Conservation (phyloP, 75 land plant species). For the Gnetum montanum region DNA sequence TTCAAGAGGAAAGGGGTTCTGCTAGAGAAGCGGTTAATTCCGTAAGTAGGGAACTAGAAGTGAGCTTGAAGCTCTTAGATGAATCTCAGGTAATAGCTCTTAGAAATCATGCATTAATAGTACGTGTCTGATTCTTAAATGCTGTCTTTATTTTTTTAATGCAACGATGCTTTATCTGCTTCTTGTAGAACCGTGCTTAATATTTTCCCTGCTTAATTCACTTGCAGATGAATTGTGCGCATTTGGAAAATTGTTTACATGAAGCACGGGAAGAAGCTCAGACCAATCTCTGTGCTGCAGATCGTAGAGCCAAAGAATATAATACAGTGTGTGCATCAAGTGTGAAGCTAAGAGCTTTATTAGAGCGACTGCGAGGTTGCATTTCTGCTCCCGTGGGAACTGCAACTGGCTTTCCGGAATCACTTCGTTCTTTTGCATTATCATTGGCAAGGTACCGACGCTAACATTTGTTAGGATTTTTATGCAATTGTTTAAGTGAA, state of each 20-base stretch:
- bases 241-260: slow-evolving; percentile 87
- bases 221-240: slow-evolving; percentile 93
- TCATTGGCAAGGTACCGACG: slow-evolving; percentile 81
- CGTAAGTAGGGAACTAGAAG: slow-evolving; percentile 59
- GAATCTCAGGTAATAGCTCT: slow-evolving; percentile 96
- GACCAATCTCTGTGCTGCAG: slow-evolving; percentile 88
- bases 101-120: too few relatives aligned
- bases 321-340: slow-evolving; percentile 76
- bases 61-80: slow-evolving; percentile 62
- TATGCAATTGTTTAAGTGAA: background rate
- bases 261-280: slow-evolving; percentile 96
- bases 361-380: slow-evolving; percentile 75
- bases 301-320: slow-evolving; percentile 81
- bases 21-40: slow-evolving; percentile 47
- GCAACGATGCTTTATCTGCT: too few relatives aligned
- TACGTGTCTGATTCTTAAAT: background rate
- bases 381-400: slow-evolving; percentile 41
- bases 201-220: too few relatives aligned
- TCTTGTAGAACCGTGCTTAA: too few relatives aligned
- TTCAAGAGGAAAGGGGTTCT: slow-evolving; percentile 40
- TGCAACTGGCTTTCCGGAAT: slow-evolving; percentile 54
- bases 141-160: background rate
- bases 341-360: slow-evolving; percentile 63
- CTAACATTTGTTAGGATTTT: too few relatives aligned
- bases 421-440: slow-evolving; percentile 57